Base-by-base conservation (phyloP, 2,329 filamentous ascomycete genomes). In the Xylaria sp. region DNA sequence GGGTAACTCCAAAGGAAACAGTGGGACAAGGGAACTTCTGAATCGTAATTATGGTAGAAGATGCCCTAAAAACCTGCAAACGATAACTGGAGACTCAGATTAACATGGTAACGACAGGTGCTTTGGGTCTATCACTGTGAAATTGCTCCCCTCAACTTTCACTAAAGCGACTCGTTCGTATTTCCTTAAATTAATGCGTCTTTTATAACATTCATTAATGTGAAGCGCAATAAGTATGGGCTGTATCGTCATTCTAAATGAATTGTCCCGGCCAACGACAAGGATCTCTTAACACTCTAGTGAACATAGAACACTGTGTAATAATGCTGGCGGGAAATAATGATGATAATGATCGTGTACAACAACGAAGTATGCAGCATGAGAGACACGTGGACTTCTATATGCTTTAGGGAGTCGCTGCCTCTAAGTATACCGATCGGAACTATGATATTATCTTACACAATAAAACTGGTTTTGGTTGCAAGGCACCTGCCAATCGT, bases 401-500 rank as follows among this genome's bases (percentile, higher is more conserved):
- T 15, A 30, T 34, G 18, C 28, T 52, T n/a, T 18, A 7, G 18
- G 48, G 18, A 32, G 48, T 23, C 6, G 45, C 20, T n/a, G 23
- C 45, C 13, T 46, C 20, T 48, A 10, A 28, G 1, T 25, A 48
- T 28, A 25, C 28, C 20, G 41, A 8, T 43, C 18, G n/a, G n/a
- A n/a, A n/a, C n/a, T n/a, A n/a, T 5, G 18, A 43, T 8, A 15
- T 25, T 25, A 23, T 48, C 45, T 48, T 48, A 15, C 23, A 23
- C 12, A 5, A 23, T 23, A 23, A 25, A 25, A 20, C 5, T 7
- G 45, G 12, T 13, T 6, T 28, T 48, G 23, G 48, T 3, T 52
- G 1, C 15, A 30, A 52, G 4, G 25, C 48, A 45, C 60, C 55
- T 28, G 56, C 63, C 57, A 58, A 65, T 46, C 57, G 48, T 34